These are phyloP conservation scores for Dinochytrium kinnereticum DNA, from an alignment of 371 early-diverging fungal species.

Conservation along the genomic window DNA sequence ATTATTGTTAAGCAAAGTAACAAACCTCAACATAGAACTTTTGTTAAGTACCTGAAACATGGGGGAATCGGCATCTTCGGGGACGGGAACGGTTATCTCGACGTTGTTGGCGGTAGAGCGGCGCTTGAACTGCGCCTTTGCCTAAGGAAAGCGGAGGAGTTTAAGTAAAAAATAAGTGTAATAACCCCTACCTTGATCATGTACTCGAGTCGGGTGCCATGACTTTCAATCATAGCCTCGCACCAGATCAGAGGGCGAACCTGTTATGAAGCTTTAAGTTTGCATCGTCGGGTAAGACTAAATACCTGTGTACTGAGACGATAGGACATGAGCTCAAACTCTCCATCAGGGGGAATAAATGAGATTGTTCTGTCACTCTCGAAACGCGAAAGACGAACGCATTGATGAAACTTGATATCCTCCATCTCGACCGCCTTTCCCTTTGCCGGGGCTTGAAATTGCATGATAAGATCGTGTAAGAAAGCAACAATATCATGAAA, in stretches of 20 bases:
- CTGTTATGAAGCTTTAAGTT: slow-evolving; percentile 31
- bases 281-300: background rate
- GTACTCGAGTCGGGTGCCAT: slow-evolving; percentile 94
- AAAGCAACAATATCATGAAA: too few species aligned
- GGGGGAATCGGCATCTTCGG: slow-evolving; percentile 96
- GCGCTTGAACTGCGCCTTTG: slow-evolving; percentile 95
- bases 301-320: slow-evolving; percentile 85
- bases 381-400: slow-evolving; percentile 93
- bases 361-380: slow-evolving; percentile 97
- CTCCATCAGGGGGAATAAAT: slow-evolving; percentile 98
- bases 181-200: slow-evolving; percentile 76
- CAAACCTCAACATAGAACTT: background rate
- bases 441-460: slow-evolving; percentile 56
- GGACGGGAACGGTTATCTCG: slow-evolving; percentile 95
- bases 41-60: slow-evolving; percentile 82
- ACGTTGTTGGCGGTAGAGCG: slow-evolving; percentile 97
- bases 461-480: too few species aligned
- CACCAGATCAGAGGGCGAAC: slow-evolving; percentile 97
- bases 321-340: slow-evolving; percentile 99
- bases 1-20: background rate
- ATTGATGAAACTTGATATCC: slow-evolving; percentile 99
- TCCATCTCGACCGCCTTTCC: slow-evolving; percentile 99
- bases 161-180: background rate
- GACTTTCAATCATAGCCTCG: slow-evolving; percentile 91
- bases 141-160: slow-evolving; percentile 60